Base-by-base conservation (phyloP, 2,329 filamentous ascomycete species). In the Colletotrichum magnum region DNA sequence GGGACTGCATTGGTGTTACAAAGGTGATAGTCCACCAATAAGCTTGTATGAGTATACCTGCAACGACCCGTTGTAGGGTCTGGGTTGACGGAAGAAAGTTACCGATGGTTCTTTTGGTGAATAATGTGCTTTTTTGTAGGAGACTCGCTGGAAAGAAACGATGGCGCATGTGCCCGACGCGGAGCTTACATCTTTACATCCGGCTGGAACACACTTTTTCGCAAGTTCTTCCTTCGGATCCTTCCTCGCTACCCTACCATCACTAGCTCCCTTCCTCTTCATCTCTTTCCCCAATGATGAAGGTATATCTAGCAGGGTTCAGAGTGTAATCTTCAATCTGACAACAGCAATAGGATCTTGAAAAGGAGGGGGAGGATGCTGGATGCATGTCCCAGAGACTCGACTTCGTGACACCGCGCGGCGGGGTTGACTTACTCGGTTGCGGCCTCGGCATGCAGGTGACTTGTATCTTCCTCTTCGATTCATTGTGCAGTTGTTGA, bases 1-100 rank as follows among this genome's bases (percentile, higher is more conserved):
- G 54, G 43, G 41, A 21, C 39, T 43, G 43, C 26, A 15, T 26
- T 41, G 21, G 21, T 32, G 58, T 28, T 9, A 56, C 64, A 50
- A 48, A 48, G n/a, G 18, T n/a, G 24, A 43, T 26, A 52, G n/a
- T 54, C 61, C 65, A 50, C 65, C 65, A 65, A 65, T 65, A 43
- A 57, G 64, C 10, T 39, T 32, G 61, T 45, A 16, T 50, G 50
- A 66, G 21, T 13, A 1, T 7, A n/a, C 41, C 32, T 13, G 15
- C 51, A 32, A 21, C 10, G 18, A 21, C 47, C 21, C 21, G 47
- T 21, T 36, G 10, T 7, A 21, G 9, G 18, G 21, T 18, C 47
- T 50, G n/a, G 24, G 50, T 2, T 5, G 24, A 28, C 16, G 36
- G 48, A 6, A 6, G 24, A 16, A 54, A 18, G 28, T 6, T 9